Evolutionary conservation across 225 moss, liverwort and hornwort genomes (phyloP).

Genomic region (Polytrichum commune): DNA sequence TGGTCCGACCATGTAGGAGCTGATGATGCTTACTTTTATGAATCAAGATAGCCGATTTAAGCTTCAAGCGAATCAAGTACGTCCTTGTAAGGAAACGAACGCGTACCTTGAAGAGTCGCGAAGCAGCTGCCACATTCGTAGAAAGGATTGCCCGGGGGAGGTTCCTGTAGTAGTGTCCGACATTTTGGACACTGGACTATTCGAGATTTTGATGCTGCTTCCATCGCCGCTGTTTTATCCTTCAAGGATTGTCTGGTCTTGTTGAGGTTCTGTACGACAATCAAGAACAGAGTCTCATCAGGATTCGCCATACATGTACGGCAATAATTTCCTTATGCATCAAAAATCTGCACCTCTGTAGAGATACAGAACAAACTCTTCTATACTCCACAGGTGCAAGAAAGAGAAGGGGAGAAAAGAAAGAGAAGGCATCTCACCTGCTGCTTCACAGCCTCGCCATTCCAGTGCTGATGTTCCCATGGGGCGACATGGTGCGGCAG

Average conservation of each 20-base stretch:
- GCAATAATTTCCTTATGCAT: too few species aligned
- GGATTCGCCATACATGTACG: background rate
- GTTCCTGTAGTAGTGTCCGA: slow-evolving; percentile 70
- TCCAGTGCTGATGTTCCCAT: slow-evolving; percentile 51
- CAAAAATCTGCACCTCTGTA: too few species aligned
- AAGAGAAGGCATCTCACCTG: too few species aligned
- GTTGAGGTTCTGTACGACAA: slow-evolving; percentile 21
- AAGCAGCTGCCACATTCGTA: slow-evolving; percentile 84
- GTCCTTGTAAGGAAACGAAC: background rate
- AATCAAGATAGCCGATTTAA: too few species aligned
- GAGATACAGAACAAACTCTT: too few species aligned
- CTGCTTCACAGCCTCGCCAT: slow-evolving; percentile 32
- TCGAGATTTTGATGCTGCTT: slow-evolving; percentile 22
- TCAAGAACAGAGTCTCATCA: slow-evolving; percentile 12
- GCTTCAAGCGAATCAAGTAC: too few species aligned
- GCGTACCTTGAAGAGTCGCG: slow-evolving; percentile 77
- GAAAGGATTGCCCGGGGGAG: slow-evolving; percentile 79
- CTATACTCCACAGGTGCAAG: too few species aligned
- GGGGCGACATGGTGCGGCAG: slow-evolving; percentile 34
- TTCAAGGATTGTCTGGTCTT: slow-evolving; percentile 17
- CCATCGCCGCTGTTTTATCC: slow-evolving; percentile 32
- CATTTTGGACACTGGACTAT: slow-evolving; percentile 89
- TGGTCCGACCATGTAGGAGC: too few species aligned
- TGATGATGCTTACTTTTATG: too few species aligned
- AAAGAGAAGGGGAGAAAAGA: too few species aligned